Evolutionary conservation across 768 basidiomycete genomes (phyloP).

Genomic region (Agaricus blazei): DNA sequence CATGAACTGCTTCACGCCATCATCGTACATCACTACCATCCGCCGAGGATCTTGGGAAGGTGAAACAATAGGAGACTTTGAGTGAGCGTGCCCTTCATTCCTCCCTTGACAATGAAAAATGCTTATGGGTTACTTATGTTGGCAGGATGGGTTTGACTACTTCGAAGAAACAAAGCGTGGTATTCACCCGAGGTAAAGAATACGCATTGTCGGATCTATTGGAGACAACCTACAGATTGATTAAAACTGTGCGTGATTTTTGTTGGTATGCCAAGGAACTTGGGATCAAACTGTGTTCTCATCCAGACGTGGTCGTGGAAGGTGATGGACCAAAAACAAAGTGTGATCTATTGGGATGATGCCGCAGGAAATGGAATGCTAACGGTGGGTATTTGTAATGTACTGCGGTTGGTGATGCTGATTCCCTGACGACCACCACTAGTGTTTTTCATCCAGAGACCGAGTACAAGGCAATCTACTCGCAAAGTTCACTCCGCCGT

Average conservation of each 20-base stretch:
- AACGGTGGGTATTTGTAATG: slow-evolving; percentile 18
- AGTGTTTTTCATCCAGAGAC: slow-evolving; percentile 39
- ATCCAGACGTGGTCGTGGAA: slow-evolving; percentile 32
- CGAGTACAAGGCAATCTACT: slow-evolving; percentile 25
- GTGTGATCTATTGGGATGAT: slow-evolving; percentile 29
- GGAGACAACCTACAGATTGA: slow-evolving; percentile 3
- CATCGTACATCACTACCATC: slow-evolving; percentile 42
- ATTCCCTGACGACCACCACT: slow-evolving; percentile 1
- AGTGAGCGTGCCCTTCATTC: slow-evolving; percentile 22
- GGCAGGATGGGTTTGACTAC: slow-evolving; percentile 9
- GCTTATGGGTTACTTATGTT: background rate
- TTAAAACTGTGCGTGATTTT: slow-evolving; percentile 2
- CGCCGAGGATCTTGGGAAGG: slow-evolving; percentile 34
- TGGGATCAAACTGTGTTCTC: background rate
- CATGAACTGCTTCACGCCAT: slow-evolving; percentile 46
- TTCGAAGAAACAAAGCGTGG: slow-evolving; percentile 3
- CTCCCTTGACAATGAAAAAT: no score
- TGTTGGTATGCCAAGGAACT: background rate
- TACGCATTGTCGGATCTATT: slow-evolving; percentile 5
- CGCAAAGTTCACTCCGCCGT: slow-evolving; percentile 34
- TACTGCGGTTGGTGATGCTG: background rate
- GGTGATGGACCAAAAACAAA: slow-evolving; percentile 20
- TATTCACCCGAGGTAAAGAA: slow-evolving; percentile 7
- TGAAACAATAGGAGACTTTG: slow-evolving; percentile 43
- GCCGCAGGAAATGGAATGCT: slow-evolving; percentile 22